phyloP scores from a whole-genome alignment of 2,329 filamentous ascomycete species.

The Clonostachys chloroleuca region DNA sequence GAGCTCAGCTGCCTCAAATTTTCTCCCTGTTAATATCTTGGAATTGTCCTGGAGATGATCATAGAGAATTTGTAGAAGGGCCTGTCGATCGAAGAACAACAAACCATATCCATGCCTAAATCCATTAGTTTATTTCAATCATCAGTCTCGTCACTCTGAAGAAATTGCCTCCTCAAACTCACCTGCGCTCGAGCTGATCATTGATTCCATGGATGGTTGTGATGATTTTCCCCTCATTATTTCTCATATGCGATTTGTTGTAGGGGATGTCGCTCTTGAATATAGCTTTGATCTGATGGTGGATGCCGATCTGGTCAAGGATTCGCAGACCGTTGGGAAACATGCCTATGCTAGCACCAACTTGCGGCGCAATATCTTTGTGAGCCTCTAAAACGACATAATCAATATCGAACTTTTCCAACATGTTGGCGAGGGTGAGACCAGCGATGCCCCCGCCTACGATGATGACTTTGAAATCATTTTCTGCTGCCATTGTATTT shows the following conservation, averaged over 20 bases:
- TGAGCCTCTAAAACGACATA: conserved; percentile 43
- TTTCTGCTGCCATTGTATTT: background rate
- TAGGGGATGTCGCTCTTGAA: background rate
- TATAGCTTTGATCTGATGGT: conserved; percentile 7
- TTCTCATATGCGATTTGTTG: background rate
- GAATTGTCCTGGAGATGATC: background rate
- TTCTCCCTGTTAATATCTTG: background rate
- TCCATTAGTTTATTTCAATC: background rate
- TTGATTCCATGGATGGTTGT: no score
- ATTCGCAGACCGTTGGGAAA: conserved; percentile 35
- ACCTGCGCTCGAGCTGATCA: no score
- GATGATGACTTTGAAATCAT: conserved; percentile 22
- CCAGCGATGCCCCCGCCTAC: conserved; percentile 44
- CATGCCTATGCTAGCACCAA: conserved; percentile 43
- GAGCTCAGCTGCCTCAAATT: background rate
- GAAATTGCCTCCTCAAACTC: no score
- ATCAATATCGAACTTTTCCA: conserved; percentile 38
- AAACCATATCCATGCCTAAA: background rate
- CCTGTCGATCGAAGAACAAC: background rate
- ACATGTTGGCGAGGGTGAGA: conserved; percentile 19
- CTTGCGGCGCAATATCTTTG: conserved; percentile 30
- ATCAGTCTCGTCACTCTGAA: no score
- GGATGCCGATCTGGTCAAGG: conserved; percentile 39
- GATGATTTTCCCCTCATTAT: no score
- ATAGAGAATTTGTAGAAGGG: background rate